Evolutionary conservation across 169 alveolate species (phyloP).

Genomic region (Plasmodium coatneyi): DNA sequence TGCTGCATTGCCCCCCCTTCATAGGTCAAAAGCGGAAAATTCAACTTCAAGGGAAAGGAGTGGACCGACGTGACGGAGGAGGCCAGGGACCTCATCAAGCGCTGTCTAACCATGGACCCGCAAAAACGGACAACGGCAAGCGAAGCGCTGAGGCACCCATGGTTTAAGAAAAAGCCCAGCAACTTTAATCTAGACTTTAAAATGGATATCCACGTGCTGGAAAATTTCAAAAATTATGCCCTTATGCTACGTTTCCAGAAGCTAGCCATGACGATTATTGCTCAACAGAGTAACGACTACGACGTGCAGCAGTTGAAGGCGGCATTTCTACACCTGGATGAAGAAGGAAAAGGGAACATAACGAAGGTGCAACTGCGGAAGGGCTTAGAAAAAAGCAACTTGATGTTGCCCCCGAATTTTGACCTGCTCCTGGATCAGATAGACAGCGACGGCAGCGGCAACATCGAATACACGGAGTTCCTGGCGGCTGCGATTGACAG

Average conservation of each 20-base stretch:
- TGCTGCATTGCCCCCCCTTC: neutral
- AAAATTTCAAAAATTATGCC: slow-evolving; percentile 58
- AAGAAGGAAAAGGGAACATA: slow-evolving; percentile 79
- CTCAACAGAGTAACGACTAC: slow-evolving; percentile 81
- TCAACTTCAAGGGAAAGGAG: slow-evolving; percentile 89
- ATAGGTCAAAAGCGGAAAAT: slow-evolving; percentile 87
- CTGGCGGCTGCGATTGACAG: slow-evolving; percentile 86
- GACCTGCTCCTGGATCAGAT: slow-evolving; percentile 85
- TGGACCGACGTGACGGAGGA: slow-evolving; percentile 89
- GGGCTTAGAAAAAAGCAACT: slow-evolving; percentile 78
- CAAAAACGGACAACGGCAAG: slow-evolving; percentile 89
- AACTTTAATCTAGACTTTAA: slow-evolving; percentile 24
- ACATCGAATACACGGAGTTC: slow-evolving; percentile 88
- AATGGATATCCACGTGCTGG: slow-evolving; percentile 66
- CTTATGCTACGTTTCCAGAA: slow-evolving; percentile 71
- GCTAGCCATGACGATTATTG: slow-evolving; percentile 81
- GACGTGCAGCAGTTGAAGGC: slow-evolving; percentile 77
- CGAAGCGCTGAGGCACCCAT: slow-evolving; percentile 88
- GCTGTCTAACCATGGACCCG: slow-evolving; percentile 88
- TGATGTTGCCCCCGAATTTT: slow-evolving; percentile 81
- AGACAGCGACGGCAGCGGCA: slow-evolving; percentile 92
- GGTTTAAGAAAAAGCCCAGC: slow-evolving; percentile 83
- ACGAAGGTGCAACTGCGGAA: slow-evolving; percentile 77
- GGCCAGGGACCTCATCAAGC: slow-evolving; percentile 91
- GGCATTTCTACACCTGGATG: slow-evolving; percentile 77